phyloP scores from a whole-genome alignment of 331 rosid species.

The Stylosanthes scabra region DNA sequence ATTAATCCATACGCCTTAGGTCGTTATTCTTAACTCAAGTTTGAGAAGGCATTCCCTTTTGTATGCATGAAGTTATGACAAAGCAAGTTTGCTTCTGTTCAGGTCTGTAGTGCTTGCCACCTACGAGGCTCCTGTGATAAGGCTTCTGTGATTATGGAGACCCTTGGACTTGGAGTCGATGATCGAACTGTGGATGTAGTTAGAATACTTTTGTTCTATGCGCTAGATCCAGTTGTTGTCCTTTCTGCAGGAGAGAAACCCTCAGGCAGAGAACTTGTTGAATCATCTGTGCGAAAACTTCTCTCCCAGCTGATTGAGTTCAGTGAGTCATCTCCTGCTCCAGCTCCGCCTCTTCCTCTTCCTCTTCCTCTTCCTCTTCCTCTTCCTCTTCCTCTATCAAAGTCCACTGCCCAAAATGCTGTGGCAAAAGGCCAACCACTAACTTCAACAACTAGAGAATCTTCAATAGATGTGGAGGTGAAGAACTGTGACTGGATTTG shows the following conservation, averaged over 20 bases:
- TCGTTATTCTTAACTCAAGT: conserved; percentile 1
- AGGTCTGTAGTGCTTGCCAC: conserved; percentile 88
- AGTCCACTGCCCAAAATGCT: conserved; percentile 41
- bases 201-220: conserved; percentile 73
- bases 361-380: conserved; percentile 30
- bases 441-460: conserved; percentile 34
- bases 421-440: conserved; percentile 37
- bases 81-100: conserved; percentile 40
- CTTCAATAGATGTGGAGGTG: conserved; percentile 59
- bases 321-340: conserved; percentile 63
- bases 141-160: conserved; percentile 74
- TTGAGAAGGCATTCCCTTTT: conserved; percentile 33
- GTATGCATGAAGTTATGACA: conserved; percentile 12
- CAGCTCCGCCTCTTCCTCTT: conserved; percentile 29
- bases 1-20: conserved; percentile 11
- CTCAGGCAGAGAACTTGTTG: conserved; percentile 73
- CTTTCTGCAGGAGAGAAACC: conserved; percentile 72
- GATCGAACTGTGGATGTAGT: conserved; percentile 93
- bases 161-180: conserved; percentile 55
- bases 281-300: conserved; percentile 78
- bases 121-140: conserved; percentile 92
- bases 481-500: conserved; percentile 91
- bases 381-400: too few species aligned
- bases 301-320: conserved; percentile 69
- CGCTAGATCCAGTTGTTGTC: conserved; percentile 81